These are phyloP conservation scores for Pythium dissimile DNA, from an alignment of 352 stramenopile species.

Conservation along the genomic window DNA sequence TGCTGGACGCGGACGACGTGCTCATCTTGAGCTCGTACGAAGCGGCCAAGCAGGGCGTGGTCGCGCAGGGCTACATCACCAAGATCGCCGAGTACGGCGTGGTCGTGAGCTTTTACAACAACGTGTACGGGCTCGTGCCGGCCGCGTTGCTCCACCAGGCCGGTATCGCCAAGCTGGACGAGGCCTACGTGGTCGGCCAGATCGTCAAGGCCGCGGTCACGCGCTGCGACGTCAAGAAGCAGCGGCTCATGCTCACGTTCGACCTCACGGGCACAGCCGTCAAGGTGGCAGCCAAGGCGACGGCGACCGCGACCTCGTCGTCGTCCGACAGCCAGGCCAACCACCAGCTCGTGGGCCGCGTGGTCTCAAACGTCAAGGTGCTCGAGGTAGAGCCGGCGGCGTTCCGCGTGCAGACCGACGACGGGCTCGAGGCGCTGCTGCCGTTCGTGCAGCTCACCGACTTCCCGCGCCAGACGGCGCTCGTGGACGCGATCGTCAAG, in stretches of 20 bases:
- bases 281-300: constrained; percentile 9
- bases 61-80: constrained; percentile 91
- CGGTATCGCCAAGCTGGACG: constrained; percentile 78
- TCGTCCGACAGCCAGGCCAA: constrained; percentile 4
- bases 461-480: constrained; percentile 70
- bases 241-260: constrained; percentile 87
- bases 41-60: constrained; percentile 60
- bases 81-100: constrained; percentile 92
- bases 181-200: constrained; percentile 85
- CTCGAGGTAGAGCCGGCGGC: constrained; percentile 59
- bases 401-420: constrained; percentile 72
- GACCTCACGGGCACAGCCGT: constrained; percentile 46
- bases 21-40: constrained; percentile 77
- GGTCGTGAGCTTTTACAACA: constrained; percentile 96
- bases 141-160: constrained; percentile 80
- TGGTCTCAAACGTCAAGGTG: constrained; percentile 62
- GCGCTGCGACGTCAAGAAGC: constrained; percentile 67
- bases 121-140: constrained; percentile 91
- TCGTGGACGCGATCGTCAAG: constrained; percentile 73
- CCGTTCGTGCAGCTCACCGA: constrained; percentile 84
- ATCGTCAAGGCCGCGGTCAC: constrained; percentile 82
- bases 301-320: neutral
- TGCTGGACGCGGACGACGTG: constrained; percentile 68
- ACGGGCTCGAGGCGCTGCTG: constrained; percentile 69
- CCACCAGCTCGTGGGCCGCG: constrained; percentile 45